Evolutionary conservation across 2,329 filamentous ascomycete genomes (phyloP).

Genomic region (Fusarium sp.): DNA sequence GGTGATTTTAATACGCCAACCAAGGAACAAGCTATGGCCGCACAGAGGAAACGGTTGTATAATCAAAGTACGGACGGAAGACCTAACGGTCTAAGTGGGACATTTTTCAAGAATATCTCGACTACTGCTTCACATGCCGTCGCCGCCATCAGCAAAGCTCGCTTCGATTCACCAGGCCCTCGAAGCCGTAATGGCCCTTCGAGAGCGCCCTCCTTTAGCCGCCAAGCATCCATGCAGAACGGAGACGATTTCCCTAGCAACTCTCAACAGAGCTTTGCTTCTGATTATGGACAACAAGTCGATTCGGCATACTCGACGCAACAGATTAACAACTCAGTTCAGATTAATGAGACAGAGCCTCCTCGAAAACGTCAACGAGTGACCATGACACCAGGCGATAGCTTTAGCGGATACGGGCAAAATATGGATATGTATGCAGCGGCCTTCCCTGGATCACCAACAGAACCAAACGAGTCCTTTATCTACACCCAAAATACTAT

Average conservation of each 20-base stretch:
- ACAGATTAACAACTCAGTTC: slow-evolving; percentile 53
- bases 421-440: slow-evolving; percentile 59
- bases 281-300: slow-evolving; percentile 79
- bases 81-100: slow-evolving; percentile 76
- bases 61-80: slow-evolving; percentile 75
- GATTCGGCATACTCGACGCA: slow-evolving; percentile 78
- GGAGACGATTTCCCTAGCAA: slow-evolving; percentile 75
- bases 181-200: slow-evolving; percentile 73
- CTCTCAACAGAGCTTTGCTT: slow-evolving; percentile 86
- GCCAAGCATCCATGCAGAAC: slow-evolving; percentile 78
- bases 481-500: slow-evolving; percentile 68
- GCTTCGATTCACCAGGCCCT: slow-evolving; percentile 87
- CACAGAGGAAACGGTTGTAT: slow-evolving; percentile 91
- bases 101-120: slow-evolving; percentile 98
- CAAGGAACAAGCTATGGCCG: slow-evolving; percentile 98
- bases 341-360: slow-evolving; percentile 71
- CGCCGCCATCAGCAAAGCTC: slow-evolving; percentile 94
- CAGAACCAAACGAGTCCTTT: slow-evolving; percentile 84
- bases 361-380: slow-evolving; percentile 81
- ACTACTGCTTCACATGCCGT: slow-evolving; percentile 92
- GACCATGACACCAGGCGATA: slow-evolving; percentile 66
- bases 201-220: slow-evolving; percentile 75
- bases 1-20: slow-evolving; percentile 92
- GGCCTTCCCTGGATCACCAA: slow-evolving; percentile 77
- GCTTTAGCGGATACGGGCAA: slow-evolving; percentile 66